Evolutionary conservation across 768 basidiomycete genomes (phyloP).

Genomic region (Collybia mongolica): DNA sequence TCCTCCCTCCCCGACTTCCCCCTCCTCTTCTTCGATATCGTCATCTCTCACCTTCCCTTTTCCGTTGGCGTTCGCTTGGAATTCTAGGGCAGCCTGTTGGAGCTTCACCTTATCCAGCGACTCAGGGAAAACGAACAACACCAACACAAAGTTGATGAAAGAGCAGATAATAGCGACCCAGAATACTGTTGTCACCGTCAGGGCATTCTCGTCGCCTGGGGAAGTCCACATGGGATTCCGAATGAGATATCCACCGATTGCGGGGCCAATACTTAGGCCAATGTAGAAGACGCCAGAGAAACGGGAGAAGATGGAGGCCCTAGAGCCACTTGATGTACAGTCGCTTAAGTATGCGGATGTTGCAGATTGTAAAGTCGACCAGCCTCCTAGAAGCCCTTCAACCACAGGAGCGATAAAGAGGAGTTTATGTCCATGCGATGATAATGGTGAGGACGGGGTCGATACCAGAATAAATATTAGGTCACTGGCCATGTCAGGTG

Average conservation of each 20-base stretch:
- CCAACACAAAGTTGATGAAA: conserved; percentile 56
- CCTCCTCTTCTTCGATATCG: conserved; percentile 8
- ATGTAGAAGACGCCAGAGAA: conserved; percentile 77
- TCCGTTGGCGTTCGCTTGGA: conserved; percentile 26
- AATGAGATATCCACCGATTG: conserved; percentile 61
- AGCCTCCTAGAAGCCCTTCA: conserved; percentile 84
- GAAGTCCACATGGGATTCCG: conserved; percentile 29
- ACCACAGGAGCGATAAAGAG: conserved; percentile 77
- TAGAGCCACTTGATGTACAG: conserved; percentile 81
- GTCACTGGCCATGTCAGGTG: conserved; percentile 49
- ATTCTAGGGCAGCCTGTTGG: conserved; percentile 27
- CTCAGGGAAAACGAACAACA: conserved; percentile 70
- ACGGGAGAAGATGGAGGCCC: conserved; percentile 69
- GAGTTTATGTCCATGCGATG: conserved; percentile 70
- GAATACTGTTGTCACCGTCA: conserved; percentile 45
- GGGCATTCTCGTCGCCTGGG: conserved; percentile 9
- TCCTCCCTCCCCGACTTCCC: conserved; percentile 15
- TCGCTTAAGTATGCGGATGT: conserved; percentile 84
- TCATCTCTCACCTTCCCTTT: conserved; percentile 10
- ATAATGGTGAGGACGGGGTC: conserved; percentile 58
- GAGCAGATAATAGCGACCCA: conserved; percentile 44
- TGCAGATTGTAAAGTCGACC: conserved; percentile 73
- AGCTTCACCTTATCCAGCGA: conserved; percentile 46
- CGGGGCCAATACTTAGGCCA: conserved; percentile 77
- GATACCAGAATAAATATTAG: conserved; percentile 83